Conservation (phyloP, 1,284 basidiomycete genomes). For the Flammula alnicola region DNA sequence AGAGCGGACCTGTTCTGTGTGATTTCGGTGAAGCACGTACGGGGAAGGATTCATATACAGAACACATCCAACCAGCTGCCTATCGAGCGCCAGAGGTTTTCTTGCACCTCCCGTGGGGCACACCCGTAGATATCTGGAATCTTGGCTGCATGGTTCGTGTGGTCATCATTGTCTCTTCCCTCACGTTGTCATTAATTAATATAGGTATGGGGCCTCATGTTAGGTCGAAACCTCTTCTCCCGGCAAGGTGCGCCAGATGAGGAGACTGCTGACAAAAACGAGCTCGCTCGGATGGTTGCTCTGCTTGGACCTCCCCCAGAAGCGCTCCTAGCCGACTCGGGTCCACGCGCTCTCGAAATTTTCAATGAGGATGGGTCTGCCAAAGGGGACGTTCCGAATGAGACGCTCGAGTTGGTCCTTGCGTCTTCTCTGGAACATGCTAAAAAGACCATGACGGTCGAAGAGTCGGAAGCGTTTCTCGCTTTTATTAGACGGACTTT, state of each 20-base stretch:
- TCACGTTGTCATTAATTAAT: constrained; percentile 3
- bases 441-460: constrained; percentile 3
- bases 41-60: constrained; percentile 11
- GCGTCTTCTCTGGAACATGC: constrained; percentile 1
- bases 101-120: constrained; percentile 20
- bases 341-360: constrained; percentile 8
- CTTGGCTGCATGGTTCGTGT: constrained; percentile 23
- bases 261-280: constrained; percentile 1
- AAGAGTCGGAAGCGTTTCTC: constrained; percentile 12
- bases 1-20: constrained; percentile 16
- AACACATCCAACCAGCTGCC: constrained; percentile 16
- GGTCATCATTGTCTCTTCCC: constrained; percentile 4
- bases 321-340: constrained; percentile 7
- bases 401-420: constrained; percentile 9
- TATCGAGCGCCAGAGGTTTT: constrained; percentile 27
- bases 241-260: constrained; percentile 7
- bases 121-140: constrained; percentile 25
- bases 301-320: constrained; percentile 15
- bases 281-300: constrained; percentile 12
- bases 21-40: constrained; percentile 19
- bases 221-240: constrained; percentile 9
- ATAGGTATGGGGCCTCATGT: constrained; percentile 7
- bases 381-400: constrained; percentile 3
- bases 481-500: constrained; percentile 11
- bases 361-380: constrained; percentile 13